Percentiles rank a stretch among this genome's conserved stretches.
Conservation (phyloP, 1,139 yeast genomes). For the Taiozyma sp. region DNA sequence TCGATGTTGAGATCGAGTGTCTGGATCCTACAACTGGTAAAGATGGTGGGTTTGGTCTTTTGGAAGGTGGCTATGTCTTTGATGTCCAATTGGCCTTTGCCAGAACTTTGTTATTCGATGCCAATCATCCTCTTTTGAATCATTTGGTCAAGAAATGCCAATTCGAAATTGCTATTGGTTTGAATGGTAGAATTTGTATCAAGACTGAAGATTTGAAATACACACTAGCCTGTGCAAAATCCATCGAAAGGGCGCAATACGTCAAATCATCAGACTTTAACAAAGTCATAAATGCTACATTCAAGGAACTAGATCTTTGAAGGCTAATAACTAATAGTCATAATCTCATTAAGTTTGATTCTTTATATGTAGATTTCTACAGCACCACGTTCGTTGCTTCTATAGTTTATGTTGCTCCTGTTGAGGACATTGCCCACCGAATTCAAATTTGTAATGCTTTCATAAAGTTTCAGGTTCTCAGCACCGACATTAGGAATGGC, state of each 20-base stretch:
- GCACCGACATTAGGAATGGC: constrained; percentile 8
- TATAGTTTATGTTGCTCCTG: constrained; percentile 7
- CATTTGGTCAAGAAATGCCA: constrained; percentile 60
- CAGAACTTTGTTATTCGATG: constrained; percentile 63
- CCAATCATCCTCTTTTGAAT: constrained; percentile 50
- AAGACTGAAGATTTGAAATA: constrained; percentile 58
- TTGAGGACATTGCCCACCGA: constrained; percentile 8
- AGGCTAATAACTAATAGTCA: not conserved
- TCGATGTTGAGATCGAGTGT: constrained; percentile 85
- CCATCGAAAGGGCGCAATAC: constrained; percentile 40
- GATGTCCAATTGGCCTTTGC: constrained; percentile 72
- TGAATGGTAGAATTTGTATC: constrained; percentile 87
- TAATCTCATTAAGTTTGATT: not conserved
- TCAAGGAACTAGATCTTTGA: constrained; percentile 26
- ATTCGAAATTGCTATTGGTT: constrained; percentile 89
- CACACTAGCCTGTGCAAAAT: constrained; percentile 56
- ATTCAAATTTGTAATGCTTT: constrained; percentile 12
- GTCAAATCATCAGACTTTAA: constrained; percentile 35
- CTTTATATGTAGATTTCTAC: constrained; percentile 10
- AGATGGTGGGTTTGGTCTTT: constrained; percentile 86
- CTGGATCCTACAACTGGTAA: constrained; percentile 78
- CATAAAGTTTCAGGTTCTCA: constrained; percentile 14
- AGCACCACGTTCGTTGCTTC: constrained; percentile 9
- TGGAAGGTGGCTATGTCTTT: constrained; percentile 72
- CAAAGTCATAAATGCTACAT: constrained; percentile 36